phyloP scores from a whole-genome alignment of 495 filamentous ascomycete genomes.

The Amniculicola lignicola region DNA sequence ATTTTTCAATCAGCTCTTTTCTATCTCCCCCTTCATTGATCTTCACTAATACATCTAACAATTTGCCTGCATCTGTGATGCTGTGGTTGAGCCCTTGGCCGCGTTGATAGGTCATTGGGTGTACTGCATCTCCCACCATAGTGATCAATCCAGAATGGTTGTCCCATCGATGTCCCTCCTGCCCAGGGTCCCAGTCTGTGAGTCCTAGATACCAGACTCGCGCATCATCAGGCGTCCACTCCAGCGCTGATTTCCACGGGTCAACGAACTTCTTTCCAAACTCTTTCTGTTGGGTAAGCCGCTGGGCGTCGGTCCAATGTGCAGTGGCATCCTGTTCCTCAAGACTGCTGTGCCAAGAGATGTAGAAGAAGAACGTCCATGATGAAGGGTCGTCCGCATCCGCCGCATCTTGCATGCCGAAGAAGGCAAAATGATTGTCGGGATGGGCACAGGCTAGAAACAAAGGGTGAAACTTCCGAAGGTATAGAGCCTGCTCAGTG shows the following conservation, averaged over 20 bases:
- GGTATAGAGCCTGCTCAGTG: constrained; percentile 29
- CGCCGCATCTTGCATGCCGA: constrained; percentile 33
- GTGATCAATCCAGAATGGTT: constrained; percentile 46
- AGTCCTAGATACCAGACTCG: constrained; percentile 30
- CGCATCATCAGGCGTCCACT: constrained; percentile 24
- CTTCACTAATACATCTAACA: constrained; percentile 33
- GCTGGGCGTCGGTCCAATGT: constrained; percentile 28
- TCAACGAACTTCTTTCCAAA: constrained; percentile 29
- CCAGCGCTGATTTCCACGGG: constrained; percentile 32
- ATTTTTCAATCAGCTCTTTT: constrained; percentile 27
- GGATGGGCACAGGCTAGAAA: constrained; percentile 38
- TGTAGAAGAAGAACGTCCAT: constrained; percentile 37
- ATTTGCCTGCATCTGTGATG: constrained; percentile 45
- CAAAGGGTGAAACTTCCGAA: constrained; percentile 35
- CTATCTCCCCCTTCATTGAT: constrained; percentile 29
- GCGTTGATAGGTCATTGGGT: constrained; percentile 52
- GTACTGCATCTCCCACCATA: constrained; percentile 52
- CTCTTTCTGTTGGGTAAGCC: constrained; percentile 27
- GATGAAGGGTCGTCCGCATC: constrained; percentile 21
- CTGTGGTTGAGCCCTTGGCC: constrained; percentile 52
- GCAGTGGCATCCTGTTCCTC: constrained; percentile 30
- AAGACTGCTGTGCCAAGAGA: constrained; percentile 23
- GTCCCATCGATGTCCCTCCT: constrained; percentile 41
- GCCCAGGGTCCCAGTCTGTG: constrained; percentile 33
- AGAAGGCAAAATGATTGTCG: constrained; percentile 34